Evolutionary conservation across 1,284 basidiomycete species (phyloP).

Genomic region (Vanrija sp.): DNA sequence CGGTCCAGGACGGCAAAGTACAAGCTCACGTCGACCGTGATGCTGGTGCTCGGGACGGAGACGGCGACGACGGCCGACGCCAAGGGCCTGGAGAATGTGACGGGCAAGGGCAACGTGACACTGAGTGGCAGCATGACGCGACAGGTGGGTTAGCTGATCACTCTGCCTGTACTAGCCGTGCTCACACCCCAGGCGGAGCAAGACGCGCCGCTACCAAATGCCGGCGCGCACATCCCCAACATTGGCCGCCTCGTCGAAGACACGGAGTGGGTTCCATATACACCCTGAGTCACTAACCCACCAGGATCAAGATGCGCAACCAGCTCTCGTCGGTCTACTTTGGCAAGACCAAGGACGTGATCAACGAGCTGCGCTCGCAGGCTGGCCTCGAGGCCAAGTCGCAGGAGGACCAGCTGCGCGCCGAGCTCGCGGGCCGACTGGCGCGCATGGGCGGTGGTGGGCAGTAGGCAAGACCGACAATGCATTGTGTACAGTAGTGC

Average conservation of each 20-base stretch:
- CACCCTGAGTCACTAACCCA: background rate
- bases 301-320: constrained; percentile 86
- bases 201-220: constrained; percentile 73
- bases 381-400: constrained; percentile 80
- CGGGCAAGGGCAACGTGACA: constrained; percentile 66
- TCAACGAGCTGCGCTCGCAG: constrained; percentile 81
- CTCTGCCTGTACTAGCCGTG: background rate
- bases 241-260: constrained; percentile 94
- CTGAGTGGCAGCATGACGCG: constrained; percentile 95
- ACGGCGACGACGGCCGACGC: constrained; percentile 44
- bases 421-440: constrained; percentile 73
- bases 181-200: constrained; percentile 64
- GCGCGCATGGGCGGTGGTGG: constrained; percentile 35
- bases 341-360: constrained; percentile 93
- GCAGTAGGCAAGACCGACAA: background rate
- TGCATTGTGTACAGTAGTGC: constrained; percentile 15
- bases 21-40: constrained; percentile 95
- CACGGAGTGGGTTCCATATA: constrained; percentile 62
- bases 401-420: constrained; percentile 79
- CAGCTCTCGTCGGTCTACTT: constrained; percentile 96
- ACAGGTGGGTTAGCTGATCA: constrained; percentile 58
- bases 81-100: constrained; percentile 36
- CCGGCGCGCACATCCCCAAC: constrained; percentile 82
- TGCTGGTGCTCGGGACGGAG: constrained; percentile 81
- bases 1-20: constrained; percentile 88